Evolutionary conservation across 208 protist genomes (phyloP).

Genomic region (Trichomonas vaginalis): DNA sequence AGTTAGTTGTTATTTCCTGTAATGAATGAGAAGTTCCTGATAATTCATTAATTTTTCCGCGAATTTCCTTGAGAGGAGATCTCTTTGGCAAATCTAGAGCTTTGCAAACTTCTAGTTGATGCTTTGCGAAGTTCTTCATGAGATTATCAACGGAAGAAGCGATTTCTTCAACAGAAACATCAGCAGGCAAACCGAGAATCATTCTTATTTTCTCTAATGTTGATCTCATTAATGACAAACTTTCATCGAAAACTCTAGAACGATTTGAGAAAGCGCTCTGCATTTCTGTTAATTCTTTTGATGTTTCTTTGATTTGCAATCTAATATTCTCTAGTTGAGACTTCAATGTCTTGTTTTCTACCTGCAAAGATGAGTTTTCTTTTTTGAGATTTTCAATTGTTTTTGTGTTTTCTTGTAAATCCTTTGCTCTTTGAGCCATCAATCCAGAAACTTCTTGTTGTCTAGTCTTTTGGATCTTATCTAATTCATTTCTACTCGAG

Average conservation of each 20-base stretch:
- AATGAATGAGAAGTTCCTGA: not conserved
- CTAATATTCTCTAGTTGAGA: not conserved
- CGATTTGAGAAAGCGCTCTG: not conserved
- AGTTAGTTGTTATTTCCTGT: not conserved
- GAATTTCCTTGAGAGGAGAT: not conserved
- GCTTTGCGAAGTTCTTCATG: not conserved
- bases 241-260: not conserved
- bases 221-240: not conserved
- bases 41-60: not conserved
- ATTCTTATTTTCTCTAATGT: not conserved
- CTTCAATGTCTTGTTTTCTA: not conserved
- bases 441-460: not conserved
- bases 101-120: not conserved
- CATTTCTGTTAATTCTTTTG: not conserved
- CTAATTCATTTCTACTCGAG: not conserved
- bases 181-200: not conserved
- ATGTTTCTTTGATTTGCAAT: not conserved
- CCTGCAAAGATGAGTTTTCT: not conserved
- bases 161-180: not conserved
- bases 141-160: not conserved
- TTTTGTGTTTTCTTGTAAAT: not conserved
- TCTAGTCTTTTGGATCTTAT: not conserved
- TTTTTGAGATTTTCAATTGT: not conserved
- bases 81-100: not conserved
- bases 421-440: not conserved